Evolutionary conservation across 352 stramenopile species (phyloP), one percentile per base, ranked within the genome.

Genomic region (Thraustotheca clavata): DNA sequence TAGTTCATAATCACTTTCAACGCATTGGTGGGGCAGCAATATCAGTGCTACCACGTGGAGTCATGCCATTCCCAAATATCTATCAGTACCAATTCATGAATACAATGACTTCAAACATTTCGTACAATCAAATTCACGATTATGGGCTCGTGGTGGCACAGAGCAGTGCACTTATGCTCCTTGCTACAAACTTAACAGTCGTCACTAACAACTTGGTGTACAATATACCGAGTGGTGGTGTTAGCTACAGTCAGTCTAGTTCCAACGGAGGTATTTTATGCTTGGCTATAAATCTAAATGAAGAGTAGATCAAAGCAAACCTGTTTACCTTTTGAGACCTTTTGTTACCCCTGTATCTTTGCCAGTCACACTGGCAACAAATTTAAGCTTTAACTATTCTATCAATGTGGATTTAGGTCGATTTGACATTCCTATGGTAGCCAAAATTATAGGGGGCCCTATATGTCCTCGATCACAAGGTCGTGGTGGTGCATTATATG

Each of bases 91-190:
- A 80, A 20, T 48, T 87, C 4, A 65, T 91, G 18, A 69, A 71
- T 14, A 74, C 79, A 1, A 71, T 69, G 0, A 55, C 62, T 3
- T 57, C 77, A 18, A 87, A 80, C 38, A 55, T 91, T 14, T 86
- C 79, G n/a, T 87, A 73, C 55, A 91, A 91, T 55, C 79, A 89
- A 50, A 67, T 91, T 0, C 80, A 91, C 57, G 77, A 89, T 26
- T 72, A 86, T 38, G 83, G 83, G 7, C 74, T 72, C 11, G 70
- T 73, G 34, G 66, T 83, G 18, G 43, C 75, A 0, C 83, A 86
- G 46, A 80, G 74, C 18, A 73, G 73, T 18, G 83, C 73, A 0
- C 69, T 89, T 39, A 77, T 89, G 71, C 62, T 82, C 14, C 69
- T 77, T 22, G 75, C 73, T 5, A 75, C 77, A 12, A 70, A 70